Base-by-base conservation (phyloP, 2,329 filamentous ascomycete genomes). In the Fusarium sp. region DNA sequence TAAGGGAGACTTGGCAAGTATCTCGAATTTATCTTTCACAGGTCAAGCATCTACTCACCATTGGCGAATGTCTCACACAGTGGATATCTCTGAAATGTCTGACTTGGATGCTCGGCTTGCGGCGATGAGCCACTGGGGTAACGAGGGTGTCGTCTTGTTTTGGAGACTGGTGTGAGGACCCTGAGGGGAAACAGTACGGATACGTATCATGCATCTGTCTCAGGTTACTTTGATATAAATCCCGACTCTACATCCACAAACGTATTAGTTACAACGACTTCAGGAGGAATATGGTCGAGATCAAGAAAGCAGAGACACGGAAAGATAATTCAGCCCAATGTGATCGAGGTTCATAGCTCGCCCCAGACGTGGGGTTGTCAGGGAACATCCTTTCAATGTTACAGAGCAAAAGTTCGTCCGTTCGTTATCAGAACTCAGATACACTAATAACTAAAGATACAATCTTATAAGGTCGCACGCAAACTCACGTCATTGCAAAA, bases 51-150 rank as follows among this genome's bases (percentile, higher is more conserved):
- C 14, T 62, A 46, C 8, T 62, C 45, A 20, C n/a, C 46, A 38
- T 53, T 54, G 31, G 53, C 56, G 31, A 27, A 69, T 72, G 70
- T 70, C 69, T 72, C 55, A 46, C 55, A 70, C n/a, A n/a, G 55
- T 39, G 53, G 45, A 54, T 41, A 54, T 57, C 45, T 50, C 52
- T 52, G 15, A 38, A 35, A 25, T 36, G 38, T 56, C 58, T 66
- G 57, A 72, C 72, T 59, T 66, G 53, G 55, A 58, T 60, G 52
- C 47, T 67, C 58, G 70, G 67, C 54, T 64, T 72, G 57, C 66
- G 52, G 54, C 20, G 31, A 56, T 41, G 42, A 59, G 57, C 52
- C 31, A 45, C 47, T 54, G 50, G 59, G 70, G 58, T 65, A 61
- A 49, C 57, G 62, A 54, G 50, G 52, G 67, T 52, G 58, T 49